Evolutionary conservation across 1,139 yeast species (phyloP).

Genomic region (Kazachstania sp.): DNA sequence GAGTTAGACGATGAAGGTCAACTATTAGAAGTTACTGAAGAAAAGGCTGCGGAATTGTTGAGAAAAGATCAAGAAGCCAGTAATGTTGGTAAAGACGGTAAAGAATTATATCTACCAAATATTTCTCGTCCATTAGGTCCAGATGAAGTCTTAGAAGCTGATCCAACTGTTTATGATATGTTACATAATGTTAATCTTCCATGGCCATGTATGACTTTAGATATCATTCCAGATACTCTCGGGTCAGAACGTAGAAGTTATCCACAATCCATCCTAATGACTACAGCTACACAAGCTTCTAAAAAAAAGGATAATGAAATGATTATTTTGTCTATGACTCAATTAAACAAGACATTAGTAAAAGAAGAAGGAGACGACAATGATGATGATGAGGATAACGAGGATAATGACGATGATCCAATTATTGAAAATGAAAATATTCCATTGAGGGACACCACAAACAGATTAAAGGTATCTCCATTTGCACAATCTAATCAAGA

Average conservation of each 20-base stretch:
- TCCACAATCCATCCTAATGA: slow-evolving; percentile 79
- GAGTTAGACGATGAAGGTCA: slow-evolving; percentile 27
- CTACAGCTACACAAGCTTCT: slow-evolving; percentile 93
- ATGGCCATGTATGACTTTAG: slow-evolving; percentile 95
- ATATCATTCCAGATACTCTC: slow-evolving; percentile 73
- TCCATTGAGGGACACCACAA: slow-evolving; percentile 75
- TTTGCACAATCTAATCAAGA: slow-evolving; percentile 48
- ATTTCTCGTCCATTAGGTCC: slow-evolving; percentile 85
- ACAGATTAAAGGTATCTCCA: slow-evolving; percentile 80
- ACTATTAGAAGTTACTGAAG: slow-evolving; percentile 22
- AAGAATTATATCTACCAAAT: slow-evolving; percentile 68
- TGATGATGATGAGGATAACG: slow-evolving; percentile 49
- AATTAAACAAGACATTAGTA: slow-evolving; percentile 74
- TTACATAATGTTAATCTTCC: slow-evolving; percentile 87
- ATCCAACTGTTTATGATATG: slow-evolving; percentile 94
- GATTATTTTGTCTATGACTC: slow-evolving; percentile 72
- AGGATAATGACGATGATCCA: slow-evolving; percentile 72
- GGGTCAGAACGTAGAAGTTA: slow-evolving; percentile 84
- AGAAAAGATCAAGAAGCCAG: slow-evolving; percentile 31
- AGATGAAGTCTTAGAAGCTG: slow-evolving; percentile 93
- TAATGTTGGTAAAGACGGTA: slow-evolving; percentile 22
- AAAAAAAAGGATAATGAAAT: slow-evolving; percentile 81
- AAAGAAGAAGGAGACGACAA: slow-evolving; percentile 62
- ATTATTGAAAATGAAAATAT: slow-evolving; percentile 75
- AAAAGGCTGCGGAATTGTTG: slow-evolving; percentile 32